These are phyloP conservation scores for Strobilomyces dryophilus DNA, from an alignment of 768 basidiomycete genomes.

Conservation along the genomic window DNA sequence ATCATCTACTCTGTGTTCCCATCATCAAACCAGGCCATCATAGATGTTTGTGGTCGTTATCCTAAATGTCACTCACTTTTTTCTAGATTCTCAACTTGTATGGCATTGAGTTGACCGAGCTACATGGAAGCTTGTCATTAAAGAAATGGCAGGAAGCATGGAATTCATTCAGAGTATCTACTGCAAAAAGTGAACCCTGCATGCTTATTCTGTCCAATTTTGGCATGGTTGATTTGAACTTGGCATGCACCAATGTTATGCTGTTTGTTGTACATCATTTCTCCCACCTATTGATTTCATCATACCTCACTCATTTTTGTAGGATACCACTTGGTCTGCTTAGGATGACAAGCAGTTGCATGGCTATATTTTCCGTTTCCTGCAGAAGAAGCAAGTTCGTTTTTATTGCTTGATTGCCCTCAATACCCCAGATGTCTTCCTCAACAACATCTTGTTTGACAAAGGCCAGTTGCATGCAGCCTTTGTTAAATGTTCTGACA, in stretches of 20 bases:
- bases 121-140: neutral
- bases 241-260: neutral
- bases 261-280: neutral
- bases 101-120: neutral
- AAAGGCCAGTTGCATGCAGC: constrained; percentile 1
- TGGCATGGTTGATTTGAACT: neutral
- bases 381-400: constrained; percentile 3
- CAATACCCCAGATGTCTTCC: neutral
- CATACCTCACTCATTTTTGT: too few relatives aligned
- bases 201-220: neutral
- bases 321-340: neutral
- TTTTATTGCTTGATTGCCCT: constrained; percentile 14
- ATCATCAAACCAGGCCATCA: neutral
- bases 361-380: neutral
- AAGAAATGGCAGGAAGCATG: neutral
- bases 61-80: neutral
- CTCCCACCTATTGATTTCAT: too few relatives aligned
- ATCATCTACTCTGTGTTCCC: neutral
- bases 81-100: neutral
- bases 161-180: neutral
- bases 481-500: neutral
- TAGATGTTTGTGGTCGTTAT: neutral
- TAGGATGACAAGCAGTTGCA: neutral
- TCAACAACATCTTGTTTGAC: constrained; percentile 19
- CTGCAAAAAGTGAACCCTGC: fast-evolving